Percentiles rank a stretch among this genome's conserved stretches.
Evolutionary conservation across 1,139 yeast species (phyloP).

Genomic region (Kodamaea sp.): DNA sequence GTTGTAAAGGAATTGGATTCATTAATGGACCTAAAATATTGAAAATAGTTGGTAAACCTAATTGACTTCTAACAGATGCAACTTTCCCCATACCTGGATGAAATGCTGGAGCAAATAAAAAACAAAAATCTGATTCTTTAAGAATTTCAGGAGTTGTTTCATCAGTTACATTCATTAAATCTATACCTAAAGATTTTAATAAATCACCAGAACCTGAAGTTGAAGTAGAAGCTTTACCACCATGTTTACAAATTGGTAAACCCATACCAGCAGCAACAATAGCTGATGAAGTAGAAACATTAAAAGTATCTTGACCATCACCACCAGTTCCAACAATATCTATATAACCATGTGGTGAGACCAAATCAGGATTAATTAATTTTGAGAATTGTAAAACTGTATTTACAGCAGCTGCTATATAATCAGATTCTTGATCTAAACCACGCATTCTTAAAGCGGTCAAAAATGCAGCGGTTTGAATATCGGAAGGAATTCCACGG

Average conservation of each 20-base stretch:
- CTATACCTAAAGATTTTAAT: constrained; percentile 71
- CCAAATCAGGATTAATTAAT: constrained; percentile 38
- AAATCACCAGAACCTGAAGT: constrained; percentile 92
- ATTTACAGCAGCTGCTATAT: constrained; percentile 79
- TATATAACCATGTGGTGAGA: constrained; percentile 55
- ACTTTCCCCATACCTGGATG: constrained; percentile 91
- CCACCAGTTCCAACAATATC: constrained; percentile 99
- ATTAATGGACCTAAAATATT: constrained; percentile 89
- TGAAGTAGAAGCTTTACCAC: constrained; percentile 95
- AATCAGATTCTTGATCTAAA: constrained; percentile 78
- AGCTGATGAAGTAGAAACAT: constrained; percentile 92
- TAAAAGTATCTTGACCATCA: constrained; percentile 94
- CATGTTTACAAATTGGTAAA: constrained; percentile 80
- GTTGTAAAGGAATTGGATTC: constrained; percentile 82
- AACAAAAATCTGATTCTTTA: constrained; percentile 56
- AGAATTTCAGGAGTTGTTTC: constrained; percentile 65
- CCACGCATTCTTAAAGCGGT: constrained; percentile 71
- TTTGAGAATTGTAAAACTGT: constrained; percentile 64
- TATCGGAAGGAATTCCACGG: constrained; percentile 56
- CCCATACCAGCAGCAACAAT: constrained; percentile 93
- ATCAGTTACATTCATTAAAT: constrained; percentile 62
- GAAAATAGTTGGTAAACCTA: constrained; percentile 91
- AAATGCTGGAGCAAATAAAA: constrained; percentile 88
- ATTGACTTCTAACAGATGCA: constrained; percentile 66
- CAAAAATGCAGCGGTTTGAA: constrained; percentile 76